Evolutionary conservation across 2,329 filamentous ascomycete species (phyloP).

Genomic region (Penicillium freii): DNA sequence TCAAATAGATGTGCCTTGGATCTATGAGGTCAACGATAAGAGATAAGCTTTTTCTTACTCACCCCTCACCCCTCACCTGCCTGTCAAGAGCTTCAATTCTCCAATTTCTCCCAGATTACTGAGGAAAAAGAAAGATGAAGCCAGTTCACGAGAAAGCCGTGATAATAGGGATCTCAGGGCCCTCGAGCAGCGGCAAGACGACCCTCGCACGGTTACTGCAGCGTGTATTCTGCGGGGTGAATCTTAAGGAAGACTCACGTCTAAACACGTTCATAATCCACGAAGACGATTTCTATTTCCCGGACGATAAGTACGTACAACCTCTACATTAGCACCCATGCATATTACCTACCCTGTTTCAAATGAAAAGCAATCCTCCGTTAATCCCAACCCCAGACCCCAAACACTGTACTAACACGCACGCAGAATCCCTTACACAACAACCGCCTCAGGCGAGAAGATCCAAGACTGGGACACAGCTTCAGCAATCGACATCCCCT

Average conservation of each 20-base stretch:
- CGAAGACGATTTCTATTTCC: conserved; percentile 91
- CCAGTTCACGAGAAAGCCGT: conserved; percentile 41
- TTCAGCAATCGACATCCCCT: conserved; percentile 69
- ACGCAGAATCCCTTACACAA: conserved; percentile 45
- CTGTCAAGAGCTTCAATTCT: not conserved
- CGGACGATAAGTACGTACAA: conserved; percentile 64
- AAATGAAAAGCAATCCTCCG: not conserved
- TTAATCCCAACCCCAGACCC: not conserved
- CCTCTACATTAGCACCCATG: not conserved
- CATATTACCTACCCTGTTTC: not conserved
- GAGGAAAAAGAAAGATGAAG: conserved; percentile 1
- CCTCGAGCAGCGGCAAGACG: conserved; percentile 92
- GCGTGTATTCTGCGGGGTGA: conserved; percentile 65
- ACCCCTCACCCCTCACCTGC: not conserved
- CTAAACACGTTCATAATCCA: conserved; percentile 71
- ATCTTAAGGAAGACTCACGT: not conserved
- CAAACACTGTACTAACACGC: not conserved
- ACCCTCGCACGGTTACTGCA: conserved; percentile 83
- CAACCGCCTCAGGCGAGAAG: conserved; percentile 51
- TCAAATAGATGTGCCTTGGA: too few relatives aligned
- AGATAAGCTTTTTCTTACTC: not conserved
- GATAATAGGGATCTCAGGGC: conserved; percentile 80
- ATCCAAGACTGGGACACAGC: conserved; percentile 91
- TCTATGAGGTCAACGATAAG: not conserved
- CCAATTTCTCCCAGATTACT: conserved; percentile 11